Percentiles rank a stretch among this genome's conserved stretches.
These are phyloP conservation scores for Fusarium fujikuroi DNA, from an alignment of 2,329 filamentous ascomycete genomes.

Conservation along the genomic window DNA sequence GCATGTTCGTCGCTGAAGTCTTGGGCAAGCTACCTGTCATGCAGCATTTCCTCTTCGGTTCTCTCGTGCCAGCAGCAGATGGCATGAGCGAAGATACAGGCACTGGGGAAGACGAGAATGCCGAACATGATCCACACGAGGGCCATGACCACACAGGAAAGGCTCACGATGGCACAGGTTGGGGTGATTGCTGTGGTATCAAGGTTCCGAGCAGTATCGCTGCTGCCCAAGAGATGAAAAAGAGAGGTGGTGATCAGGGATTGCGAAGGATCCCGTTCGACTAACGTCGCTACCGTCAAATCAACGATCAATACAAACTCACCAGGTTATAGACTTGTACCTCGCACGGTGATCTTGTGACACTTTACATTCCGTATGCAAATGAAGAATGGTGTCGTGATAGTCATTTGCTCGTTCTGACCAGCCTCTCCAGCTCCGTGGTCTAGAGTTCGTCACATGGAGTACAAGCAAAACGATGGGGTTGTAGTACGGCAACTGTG, in stretches of 20 bases:
- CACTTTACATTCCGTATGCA: not conserved
- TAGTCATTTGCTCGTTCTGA: not conserved
- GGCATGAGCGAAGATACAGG: slow-evolving; percentile 79
- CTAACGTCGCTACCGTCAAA: slow-evolving; percentile 54
- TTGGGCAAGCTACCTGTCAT: slow-evolving; percentile 94
- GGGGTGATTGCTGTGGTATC: slow-evolving; percentile 98
- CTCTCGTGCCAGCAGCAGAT: slow-evolving; percentile 79
- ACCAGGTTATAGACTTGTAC: not conserved
- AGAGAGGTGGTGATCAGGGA: slow-evolving; percentile 68
- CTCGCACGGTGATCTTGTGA: not conserved
- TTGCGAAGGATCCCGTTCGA: slow-evolving; percentile 85
- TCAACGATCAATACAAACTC: not conserved
- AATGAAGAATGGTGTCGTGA: slow-evolving; percentile 5
- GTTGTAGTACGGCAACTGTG: not conserved
- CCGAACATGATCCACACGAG: slow-evolving; percentile 65
- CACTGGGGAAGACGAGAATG: slow-evolving; percentile 58
- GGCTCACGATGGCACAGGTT: slow-evolving; percentile 72
- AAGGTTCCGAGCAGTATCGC: slow-evolving; percentile 95
- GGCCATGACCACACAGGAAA: slow-evolving; percentile 71
- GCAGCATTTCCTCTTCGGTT: slow-evolving; percentile 97
- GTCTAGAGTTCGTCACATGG: not conserved
- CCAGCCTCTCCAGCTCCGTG: not conserved
- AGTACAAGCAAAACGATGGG: not conserved
- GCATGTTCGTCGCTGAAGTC: slow-evolving; percentile 96
- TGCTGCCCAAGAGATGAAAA: slow-evolving; percentile 88